Conservation (phyloP, 306 rosid species). For the Acacia confusa region DNA sequence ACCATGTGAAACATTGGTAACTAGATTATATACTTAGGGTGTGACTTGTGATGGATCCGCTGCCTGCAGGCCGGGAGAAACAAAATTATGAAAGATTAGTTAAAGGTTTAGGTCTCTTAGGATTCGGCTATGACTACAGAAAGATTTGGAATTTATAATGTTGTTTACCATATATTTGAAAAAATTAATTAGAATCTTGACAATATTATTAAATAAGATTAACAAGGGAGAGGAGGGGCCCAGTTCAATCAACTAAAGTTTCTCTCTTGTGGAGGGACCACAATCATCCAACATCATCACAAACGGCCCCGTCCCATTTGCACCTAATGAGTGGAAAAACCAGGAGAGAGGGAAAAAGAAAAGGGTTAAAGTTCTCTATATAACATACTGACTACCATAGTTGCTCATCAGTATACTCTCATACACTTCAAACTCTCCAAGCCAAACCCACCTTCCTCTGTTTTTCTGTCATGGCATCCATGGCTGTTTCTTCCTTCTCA, state of each 20-base stretch:
- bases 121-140: conserved; percentile 17
- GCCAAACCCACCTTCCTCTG: not conserved
- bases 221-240: conserved; percentile 5
- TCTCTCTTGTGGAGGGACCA: conserved; percentile 51
- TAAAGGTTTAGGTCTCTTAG: conserved; percentile 24
- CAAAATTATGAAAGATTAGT: conserved; percentile 30
- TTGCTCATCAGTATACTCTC: conserved; percentile 15
- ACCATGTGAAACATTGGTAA: conserved; percentile 19
- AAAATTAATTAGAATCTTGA: not conserved
- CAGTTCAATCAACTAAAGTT: conserved; percentile 28
- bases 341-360: not conserved
- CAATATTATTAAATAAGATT: not conserved
- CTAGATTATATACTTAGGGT: not conserved
- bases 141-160: conserved; percentile 27
- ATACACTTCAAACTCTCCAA: not conserved
- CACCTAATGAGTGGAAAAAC: conserved; percentile 58
- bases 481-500: conserved; percentile 60
- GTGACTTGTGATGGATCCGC: not conserved
- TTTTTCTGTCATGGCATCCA: conserved; percentile 30
- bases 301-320: conserved; percentile 33
- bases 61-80: conserved; percentile 36
- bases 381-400: conserved; percentile 24
- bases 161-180: conserved; percentile 17
- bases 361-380: conserved; percentile 42
- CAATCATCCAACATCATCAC: conserved; percentile 35